Percentiles rank a stretch among this genome's conserved stretches.
Evolutionary conservation across 345 rosid species (phyloP).

Genomic region (Pistacia integerrima): DNA sequence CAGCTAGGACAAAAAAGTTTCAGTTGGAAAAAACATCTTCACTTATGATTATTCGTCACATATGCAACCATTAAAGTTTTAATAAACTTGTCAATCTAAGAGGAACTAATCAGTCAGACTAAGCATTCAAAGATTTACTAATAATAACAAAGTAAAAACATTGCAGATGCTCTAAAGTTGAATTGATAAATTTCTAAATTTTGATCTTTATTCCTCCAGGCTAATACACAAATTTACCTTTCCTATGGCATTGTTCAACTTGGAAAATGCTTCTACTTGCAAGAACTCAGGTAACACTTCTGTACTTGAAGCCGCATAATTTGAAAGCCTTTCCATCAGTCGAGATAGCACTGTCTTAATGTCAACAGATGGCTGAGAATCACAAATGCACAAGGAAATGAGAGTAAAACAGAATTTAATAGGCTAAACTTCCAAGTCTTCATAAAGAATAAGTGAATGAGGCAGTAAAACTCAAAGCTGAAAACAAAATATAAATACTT

Average conservation of each 20-base stretch:
- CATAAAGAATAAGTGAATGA: not conserved
- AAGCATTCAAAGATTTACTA: not conserved
- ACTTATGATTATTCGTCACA: not conserved
- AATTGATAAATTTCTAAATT: not conserved
- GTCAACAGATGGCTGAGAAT: slow-evolving; percentile 88
- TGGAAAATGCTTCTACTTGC: slow-evolving; percentile 99
- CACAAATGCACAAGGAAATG: slow-evolving; percentile 15
- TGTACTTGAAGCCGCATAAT: slow-evolving; percentile 85
- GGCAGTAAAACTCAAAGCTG: not conserved
- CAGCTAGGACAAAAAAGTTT: not conserved
- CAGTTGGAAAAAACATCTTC: not conserved
- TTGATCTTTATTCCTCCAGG: slow-evolving; percentile 2
- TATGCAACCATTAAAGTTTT: not conserved
- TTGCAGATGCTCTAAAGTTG: not conserved
- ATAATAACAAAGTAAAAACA: not conserved
- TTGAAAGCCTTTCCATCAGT: slow-evolving; percentile 97
- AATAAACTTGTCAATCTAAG: not conserved
- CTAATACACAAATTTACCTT: slow-evolving; percentile 49
- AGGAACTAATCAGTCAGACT: not conserved
- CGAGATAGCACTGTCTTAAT: slow-evolving; percentile 95
- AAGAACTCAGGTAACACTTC: slow-evolving; percentile 95
- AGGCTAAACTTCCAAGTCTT: not conserved
- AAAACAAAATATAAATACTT: not conserved
- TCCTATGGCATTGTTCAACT: slow-evolving; percentile 94
- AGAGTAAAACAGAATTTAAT: slow-evolving; percentile 6